Conservation (phyloP, 1,139 yeast species). For the Sugiyamaella neomexicana region DNA sequence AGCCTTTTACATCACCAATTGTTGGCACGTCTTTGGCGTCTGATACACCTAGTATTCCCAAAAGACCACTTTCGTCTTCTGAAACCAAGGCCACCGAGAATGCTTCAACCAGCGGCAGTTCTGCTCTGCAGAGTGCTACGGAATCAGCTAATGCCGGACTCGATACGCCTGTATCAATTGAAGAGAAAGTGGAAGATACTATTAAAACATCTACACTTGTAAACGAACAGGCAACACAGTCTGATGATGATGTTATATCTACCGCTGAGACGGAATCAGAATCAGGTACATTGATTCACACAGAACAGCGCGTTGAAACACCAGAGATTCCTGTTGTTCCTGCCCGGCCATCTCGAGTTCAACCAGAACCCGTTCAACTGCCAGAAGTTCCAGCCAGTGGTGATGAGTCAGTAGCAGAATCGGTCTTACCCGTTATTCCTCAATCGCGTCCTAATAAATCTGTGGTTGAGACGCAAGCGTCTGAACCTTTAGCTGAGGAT, state of each 20-base stretch:
- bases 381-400: background rate
- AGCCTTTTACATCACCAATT: background rate
- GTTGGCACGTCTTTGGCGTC: background rate
- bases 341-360: background rate
- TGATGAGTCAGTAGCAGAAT: no score
- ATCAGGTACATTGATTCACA: background rate
- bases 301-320: background rate
- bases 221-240: background rate
- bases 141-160: background rate
- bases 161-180: background rate
- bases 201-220: background rate
- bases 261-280: background rate
- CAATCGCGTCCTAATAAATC: background rate
- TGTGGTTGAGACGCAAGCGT: background rate
- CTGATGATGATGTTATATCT: no score
- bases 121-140: no score
- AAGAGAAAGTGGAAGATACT: background rate
- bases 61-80: slow-evolving; percentile 7
- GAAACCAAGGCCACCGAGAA: background rate
- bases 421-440: background rate
- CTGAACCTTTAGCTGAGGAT: no score
- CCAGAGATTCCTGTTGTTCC: background rate
- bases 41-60: slow-evolving; percentile 10
- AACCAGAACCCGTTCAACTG: background rate
- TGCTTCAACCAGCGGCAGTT: background rate